Conservation (phyloP, 2,329 filamentous ascomycete species). For the Colletotrichum spinosum region DNA sequence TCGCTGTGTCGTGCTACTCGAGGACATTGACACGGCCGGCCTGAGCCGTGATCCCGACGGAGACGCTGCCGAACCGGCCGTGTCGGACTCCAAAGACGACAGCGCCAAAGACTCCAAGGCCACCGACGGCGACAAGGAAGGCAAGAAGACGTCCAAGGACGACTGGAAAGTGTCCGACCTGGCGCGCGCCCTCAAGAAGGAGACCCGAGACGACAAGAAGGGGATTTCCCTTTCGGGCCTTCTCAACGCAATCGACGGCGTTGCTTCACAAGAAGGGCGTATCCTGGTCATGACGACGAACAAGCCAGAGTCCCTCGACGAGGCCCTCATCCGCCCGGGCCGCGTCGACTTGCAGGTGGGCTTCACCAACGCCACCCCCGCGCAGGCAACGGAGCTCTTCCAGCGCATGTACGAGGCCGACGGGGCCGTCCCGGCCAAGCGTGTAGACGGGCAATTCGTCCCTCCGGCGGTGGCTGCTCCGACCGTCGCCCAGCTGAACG, state of each 20-base stretch:
- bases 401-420: slow-evolving; percentile 69
- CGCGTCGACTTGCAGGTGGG: slow-evolving; percentile 41
- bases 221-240: slow-evolving; percentile 82
- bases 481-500: slow-evolving; percentile 19
- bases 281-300: slow-evolving; percentile 89
- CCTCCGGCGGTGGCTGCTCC: slow-evolving; percentile 22
- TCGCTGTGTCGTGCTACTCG: slow-evolving; percentile 73
- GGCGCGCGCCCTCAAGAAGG: slow-evolving; percentile 56
- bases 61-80: slow-evolving; percentile 41
- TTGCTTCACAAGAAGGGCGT: slow-evolving; percentile 81
- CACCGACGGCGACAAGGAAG: slow-evolving; percentile 40
- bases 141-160: slow-evolving; percentile 35
- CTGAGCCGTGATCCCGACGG: slow-evolving; percentile 57
- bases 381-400: slow-evolving; percentile 69
- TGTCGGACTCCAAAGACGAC: slow-evolving; percentile 18
- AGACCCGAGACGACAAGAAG: slow-evolving; percentile 50
- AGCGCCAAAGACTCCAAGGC: slow-evolving; percentile 20
- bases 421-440: slow-evolving; percentile 31
- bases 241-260: slow-evolving; percentile 86
- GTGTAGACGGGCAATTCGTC: slow-evolving; percentile 27
- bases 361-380: slow-evolving; percentile 43
- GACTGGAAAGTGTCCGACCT: slow-evolving; percentile 55
- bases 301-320: slow-evolving; percentile 77
- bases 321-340: slow-evolving; percentile 77
- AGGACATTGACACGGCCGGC: slow-evolving; percentile 77